phyloP scores from a whole-genome alignment of 495 filamentous ascomycete genomes.

The Aspergillus ellipticus region DNA sequence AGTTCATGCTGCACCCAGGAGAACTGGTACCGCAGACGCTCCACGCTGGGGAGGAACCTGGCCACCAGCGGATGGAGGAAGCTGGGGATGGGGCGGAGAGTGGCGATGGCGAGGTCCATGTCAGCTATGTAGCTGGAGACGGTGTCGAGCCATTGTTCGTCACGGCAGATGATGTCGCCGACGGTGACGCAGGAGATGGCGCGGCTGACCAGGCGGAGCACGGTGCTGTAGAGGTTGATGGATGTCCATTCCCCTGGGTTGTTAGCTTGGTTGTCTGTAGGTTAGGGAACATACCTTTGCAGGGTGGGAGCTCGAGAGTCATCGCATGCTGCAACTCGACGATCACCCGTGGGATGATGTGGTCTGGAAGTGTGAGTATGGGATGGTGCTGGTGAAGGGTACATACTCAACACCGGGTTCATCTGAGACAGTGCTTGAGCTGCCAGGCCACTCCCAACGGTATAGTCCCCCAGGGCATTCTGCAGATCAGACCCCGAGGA shows the following conservation, averaged over 20 bases:
- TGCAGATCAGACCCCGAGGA: slow-evolving; percentile 1
- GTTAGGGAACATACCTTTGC: slow-evolving; percentile 20
- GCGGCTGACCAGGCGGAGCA: slow-evolving; percentile 47
- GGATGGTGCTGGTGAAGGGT: not conserved
- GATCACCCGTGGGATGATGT: slow-evolving; percentile 26
- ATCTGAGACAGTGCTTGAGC: slow-evolving; percentile 25
- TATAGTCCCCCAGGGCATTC: slow-evolving; percentile 32
- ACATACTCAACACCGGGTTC: slow-evolving; percentile 25
- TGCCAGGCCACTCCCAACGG: slow-evolving; percentile 26
- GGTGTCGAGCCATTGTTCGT: slow-evolving; percentile 52
- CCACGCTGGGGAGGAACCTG: slow-evolving; percentile 27
- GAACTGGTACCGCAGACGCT: slow-evolving; percentile 20
- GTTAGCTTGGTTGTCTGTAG: not conserved
- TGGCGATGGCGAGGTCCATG: slow-evolving; percentile 30
- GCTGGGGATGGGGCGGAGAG: slow-evolving; percentile 32
- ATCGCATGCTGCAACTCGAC: slow-evolving; percentile 29
- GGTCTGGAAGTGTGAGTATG: slow-evolving; percentile 11
- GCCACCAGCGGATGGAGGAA: slow-evolving; percentile 33
- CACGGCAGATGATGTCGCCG: slow-evolving; percentile 47
- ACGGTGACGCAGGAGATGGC: slow-evolving; percentile 56
- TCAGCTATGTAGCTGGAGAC: slow-evolving; percentile 54
- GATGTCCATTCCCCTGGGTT: slow-evolving; percentile 21
- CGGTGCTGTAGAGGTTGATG: slow-evolving; percentile 22
- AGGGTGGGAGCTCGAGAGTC: slow-evolving; percentile 20
- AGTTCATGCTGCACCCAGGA: slow-evolving; percentile 24